Conservation (phyloP, 345 rosid genomes). For the Brassica nigra region DNA sequence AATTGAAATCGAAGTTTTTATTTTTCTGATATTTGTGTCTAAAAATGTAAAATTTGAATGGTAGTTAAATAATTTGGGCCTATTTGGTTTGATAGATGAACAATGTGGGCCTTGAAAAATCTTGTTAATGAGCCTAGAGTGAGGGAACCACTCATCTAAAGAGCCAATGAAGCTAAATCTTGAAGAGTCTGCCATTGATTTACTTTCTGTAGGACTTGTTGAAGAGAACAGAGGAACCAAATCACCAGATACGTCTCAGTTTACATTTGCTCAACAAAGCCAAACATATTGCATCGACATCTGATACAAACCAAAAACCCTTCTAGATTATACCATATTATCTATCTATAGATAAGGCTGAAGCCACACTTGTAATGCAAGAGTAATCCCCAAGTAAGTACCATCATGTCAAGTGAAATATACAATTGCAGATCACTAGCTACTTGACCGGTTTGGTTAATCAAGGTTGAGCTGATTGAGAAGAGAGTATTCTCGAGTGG, state of each 20-base stretch:
- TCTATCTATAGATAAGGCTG: background rate
- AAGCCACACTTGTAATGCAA: background rate
- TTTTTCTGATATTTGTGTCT: background rate
- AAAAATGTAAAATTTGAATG: background rate
- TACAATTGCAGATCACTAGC: constrained; percentile 11
- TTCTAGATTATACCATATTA: background rate
- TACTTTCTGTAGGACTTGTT: background rate
- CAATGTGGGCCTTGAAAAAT: background rate
- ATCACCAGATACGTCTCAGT: constrained; percentile 4
- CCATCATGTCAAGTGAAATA: constrained; percentile 18
- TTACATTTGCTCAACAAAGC: constrained; percentile 10
- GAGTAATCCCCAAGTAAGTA: constrained; percentile 2
- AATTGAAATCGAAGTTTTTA: background rate
- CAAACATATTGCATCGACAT: constrained; percentile 11
- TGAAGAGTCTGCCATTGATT: background rate
- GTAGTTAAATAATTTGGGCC: background rate
- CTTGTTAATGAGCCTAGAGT: background rate
- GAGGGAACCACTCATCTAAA: background rate
- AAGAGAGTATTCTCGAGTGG: constrained; percentile 54
- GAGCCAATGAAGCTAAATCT: background rate
- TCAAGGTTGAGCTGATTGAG: constrained; percentile 57
- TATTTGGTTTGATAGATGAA: background rate
- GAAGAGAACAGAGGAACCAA: constrained; percentile 13
- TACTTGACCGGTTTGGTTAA: background rate
- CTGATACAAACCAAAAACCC: background rate